A percentile compares a stretch with the other conserved stretches of the same genome.
These are phyloP conservation scores for Cladosporium sphaerospermum DNA, from an alignment of 2,329 filamentous ascomycete species.

Conservation along the genomic window DNA sequence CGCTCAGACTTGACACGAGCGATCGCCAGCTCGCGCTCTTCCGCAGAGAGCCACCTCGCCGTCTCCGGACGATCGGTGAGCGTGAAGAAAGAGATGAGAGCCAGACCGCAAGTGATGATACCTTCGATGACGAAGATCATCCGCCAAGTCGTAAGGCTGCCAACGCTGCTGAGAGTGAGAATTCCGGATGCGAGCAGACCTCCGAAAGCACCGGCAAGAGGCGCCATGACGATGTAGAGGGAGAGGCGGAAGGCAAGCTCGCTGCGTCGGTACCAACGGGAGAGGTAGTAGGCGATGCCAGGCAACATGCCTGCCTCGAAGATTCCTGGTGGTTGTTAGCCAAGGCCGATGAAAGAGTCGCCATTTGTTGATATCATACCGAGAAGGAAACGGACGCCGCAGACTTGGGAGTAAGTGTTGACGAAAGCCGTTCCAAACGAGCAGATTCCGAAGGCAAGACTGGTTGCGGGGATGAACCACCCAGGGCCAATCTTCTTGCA, in stretches of 20 bases:
- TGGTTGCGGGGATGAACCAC: conserved; percentile 61
- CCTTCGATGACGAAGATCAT: conserved; percentile 72
- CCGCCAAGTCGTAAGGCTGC: conserved; percentile 53
- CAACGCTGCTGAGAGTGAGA: conserved; percentile 54
- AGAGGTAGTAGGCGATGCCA: conserved; percentile 67
- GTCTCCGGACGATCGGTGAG: conserved; percentile 64
- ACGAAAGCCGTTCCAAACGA: conserved; percentile 64
- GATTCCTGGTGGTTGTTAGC: conserved; percentile 32
- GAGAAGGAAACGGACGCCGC: conserved; percentile 60
- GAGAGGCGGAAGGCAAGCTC: conserved; percentile 63
- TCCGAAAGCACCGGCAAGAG: conserved; percentile 65
- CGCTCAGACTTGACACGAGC: conserved; percentile 64
- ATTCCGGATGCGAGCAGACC: conserved; percentile 59
- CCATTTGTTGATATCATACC: conserved; percentile 29
- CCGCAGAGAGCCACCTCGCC: conserved; percentile 58
- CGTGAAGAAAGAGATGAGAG: conserved; percentile 56
- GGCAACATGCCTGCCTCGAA: conserved; percentile 71
- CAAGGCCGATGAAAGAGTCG: not conserved
- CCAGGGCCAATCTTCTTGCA: conserved; percentile 68
- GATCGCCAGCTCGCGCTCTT: conserved; percentile 61
- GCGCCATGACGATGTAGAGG: conserved; percentile 65
- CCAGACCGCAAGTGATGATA: conserved; percentile 53
- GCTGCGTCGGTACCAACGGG: conserved; percentile 63
- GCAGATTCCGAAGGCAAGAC: conserved; percentile 55
- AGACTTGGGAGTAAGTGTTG: conserved; percentile 45